A percentile compares a stretch with the other conserved stretches of the same genome.
These are phyloP conservation scores for Nissolia schottii DNA, from an alignment of 306 rosid genomes.

Conservation along the genomic window DNA sequence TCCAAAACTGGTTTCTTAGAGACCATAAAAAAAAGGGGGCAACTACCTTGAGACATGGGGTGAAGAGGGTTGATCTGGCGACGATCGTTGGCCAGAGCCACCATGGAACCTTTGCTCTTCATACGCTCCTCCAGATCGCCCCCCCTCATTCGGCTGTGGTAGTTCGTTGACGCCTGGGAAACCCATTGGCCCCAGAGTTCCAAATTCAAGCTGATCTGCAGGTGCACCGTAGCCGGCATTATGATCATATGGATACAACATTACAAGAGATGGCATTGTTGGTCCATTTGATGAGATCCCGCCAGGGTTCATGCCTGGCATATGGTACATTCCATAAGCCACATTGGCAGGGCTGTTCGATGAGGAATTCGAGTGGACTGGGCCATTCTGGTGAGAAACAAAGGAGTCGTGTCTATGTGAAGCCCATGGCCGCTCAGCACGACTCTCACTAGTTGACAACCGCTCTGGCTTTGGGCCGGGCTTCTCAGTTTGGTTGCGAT, in stretches of 20 bases:
- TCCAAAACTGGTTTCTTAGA: background rate
- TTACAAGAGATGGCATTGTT: constrained; percentile 68
- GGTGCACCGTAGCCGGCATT: constrained; percentile 50
- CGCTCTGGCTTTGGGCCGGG: constrained; percentile 61
- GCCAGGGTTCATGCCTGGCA: constrained; percentile 65
- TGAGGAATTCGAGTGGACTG: constrained; percentile 55
- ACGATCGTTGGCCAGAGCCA: constrained; percentile 57
- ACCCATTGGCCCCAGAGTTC: constrained; percentile 84
- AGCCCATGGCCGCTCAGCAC: constrained; percentile 69
- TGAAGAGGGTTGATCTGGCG: constrained; percentile 87
- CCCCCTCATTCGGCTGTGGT: constrained; percentile 59
- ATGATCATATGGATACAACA: constrained; percentile 82
- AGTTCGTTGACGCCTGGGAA: constrained; percentile 54
- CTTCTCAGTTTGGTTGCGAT: constrained; percentile 67
- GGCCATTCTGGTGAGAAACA: constrained; percentile 65
- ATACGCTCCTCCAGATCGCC: constrained; percentile 48
- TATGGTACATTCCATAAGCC: constrained; percentile 70
- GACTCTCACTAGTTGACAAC: constrained; percentile 59
- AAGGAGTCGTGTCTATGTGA: constrained; percentile 69
- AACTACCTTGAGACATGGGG: constrained; percentile 73
- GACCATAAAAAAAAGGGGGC: constrained; percentile 3
- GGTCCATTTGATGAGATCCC: constrained; percentile 79
- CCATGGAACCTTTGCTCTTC: constrained; percentile 81
- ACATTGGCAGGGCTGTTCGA: constrained; percentile 58
- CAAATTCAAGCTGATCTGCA: constrained; percentile 85